These are phyloP conservation scores for Fraxinus floribunda DNA, from an alignment of 305 asterid genomes.

Conservation along the genomic window DNA sequence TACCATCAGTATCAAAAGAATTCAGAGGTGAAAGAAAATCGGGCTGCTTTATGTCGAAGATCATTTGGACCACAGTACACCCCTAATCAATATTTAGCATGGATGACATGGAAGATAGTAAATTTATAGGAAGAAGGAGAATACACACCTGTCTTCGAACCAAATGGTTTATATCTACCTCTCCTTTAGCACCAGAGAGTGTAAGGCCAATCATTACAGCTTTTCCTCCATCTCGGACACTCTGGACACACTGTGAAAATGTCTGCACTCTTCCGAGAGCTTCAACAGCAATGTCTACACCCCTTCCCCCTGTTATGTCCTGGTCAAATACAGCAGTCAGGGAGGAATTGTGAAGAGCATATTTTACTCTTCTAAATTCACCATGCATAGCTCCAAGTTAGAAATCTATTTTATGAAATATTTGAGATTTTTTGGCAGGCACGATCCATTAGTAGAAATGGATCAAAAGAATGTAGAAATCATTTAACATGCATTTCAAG, in stretches of 20 bases:
- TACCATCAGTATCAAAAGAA: constrained; percentile 17
- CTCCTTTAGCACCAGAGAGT: constrained; percentile 83
- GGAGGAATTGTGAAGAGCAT: constrained; percentile 9
- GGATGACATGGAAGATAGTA: not conserved
- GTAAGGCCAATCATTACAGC: constrained; percentile 99
- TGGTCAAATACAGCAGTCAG: constrained; percentile 34
- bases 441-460: not conserved
- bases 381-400: constrained; percentile 2
- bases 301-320: constrained; percentile 92
- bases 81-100: not conserved
- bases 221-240: constrained; percentile 94
- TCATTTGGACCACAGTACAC: not conserved
- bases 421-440: not conserved
- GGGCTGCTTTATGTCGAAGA: not conserved
- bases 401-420: not conserved
- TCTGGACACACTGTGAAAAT: constrained; percentile 77
- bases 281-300: constrained; percentile 92
- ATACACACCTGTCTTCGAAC: constrained; percentile 85
- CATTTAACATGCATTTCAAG: not conserved
- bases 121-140: not conserved
- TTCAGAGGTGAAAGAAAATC: not conserved
- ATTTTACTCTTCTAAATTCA: not conserved
- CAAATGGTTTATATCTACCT: constrained; percentile 89
- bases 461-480: not conserved
- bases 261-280: constrained; percentile 87